Base-by-base conservation (phyloP, 352 stramenopile species). In the Globisporangium recalcitrans region DNA sequence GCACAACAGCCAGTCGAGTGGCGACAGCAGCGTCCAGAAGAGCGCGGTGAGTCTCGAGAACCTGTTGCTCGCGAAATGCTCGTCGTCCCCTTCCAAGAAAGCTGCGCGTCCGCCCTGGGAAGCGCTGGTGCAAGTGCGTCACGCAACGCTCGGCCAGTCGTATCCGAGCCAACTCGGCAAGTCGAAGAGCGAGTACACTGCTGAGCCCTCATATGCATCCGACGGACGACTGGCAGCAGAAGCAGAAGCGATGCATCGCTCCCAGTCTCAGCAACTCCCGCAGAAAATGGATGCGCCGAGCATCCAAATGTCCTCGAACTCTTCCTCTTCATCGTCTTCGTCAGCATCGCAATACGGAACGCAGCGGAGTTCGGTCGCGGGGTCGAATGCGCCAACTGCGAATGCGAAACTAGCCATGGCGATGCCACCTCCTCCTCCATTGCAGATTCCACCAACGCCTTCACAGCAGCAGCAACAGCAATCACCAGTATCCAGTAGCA, bases 41-140 rank as follows among this genome's bases (percentile, higher is more conserved):
- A 87, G 78, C 27, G 67, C 59, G 4, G 69, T 84, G 14, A 83
- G 77, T 52, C 66, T 93, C 0, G 85, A 93, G 52, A 91, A 88
- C 62, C 62, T 92, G 3, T 64, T 93, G 27, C 74, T 93, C 2
- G 82, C 82, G 0, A 88, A 82, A 36, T 93, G 77, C 59, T 82
- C 80, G 9, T 74, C 73, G 10, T 90, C 85, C 10, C 82, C 82
- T 10, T 84, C 85, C 0, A 90, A 89, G 62, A 86, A 89, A 49
- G 73, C 74, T 7, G 82, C 79, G 13, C 80, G 75, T 47, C 85
- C 82, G 6, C 82, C 85, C 1, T 90, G 83, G 82, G 81, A 92
- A 60, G 68, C 82, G 8, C 55, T 93, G 4, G 85, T 90, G 27
- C 85, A 93, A 67, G 76, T 87, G 24, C 79, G 80, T 13, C 82